Evolutionary conservation across 441 rosid species (phyloP).

Genomic region (Populus tomentosa): DNA sequence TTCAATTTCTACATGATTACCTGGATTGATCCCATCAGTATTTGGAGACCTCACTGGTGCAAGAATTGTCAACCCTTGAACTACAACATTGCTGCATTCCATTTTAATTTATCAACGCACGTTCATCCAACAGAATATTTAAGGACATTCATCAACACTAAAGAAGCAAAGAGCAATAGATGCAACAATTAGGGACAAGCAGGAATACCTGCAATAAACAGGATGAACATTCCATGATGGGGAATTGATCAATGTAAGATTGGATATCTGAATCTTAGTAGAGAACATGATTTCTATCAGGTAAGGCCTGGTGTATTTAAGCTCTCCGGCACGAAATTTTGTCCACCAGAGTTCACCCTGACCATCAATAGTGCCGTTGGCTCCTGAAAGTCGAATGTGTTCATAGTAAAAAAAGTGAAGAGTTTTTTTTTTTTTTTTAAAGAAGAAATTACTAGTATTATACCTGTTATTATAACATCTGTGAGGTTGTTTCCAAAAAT

Average conservation of each 20-base stretch:
- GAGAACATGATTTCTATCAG: constrained; percentile 78
- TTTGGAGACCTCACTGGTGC: constrained; percentile 73
- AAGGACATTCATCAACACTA: background rate
- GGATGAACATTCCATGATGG: constrained; percentile 94
- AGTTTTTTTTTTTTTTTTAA: background rate
- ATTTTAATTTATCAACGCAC: constrained; percentile 3
- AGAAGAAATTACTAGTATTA: background rate
- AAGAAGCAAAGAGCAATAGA: background rate
- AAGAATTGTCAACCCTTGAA: constrained; percentile 57
- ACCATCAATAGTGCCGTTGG: constrained; percentile 76
- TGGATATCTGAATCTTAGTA: constrained; percentile 51
- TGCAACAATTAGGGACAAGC: background rate
- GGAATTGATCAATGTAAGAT: constrained; percentile 61
- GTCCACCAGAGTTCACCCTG: constrained; percentile 80
- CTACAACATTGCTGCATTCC: constrained; percentile 41
- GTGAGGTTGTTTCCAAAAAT: constrained; percentile 70
- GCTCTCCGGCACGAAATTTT: constrained; percentile 40
- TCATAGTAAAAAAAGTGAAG: background rate
- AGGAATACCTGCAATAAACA: constrained; percentile 46
- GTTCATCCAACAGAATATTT: background rate
- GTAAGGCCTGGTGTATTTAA: constrained; percentile 66
- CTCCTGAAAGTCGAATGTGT: constrained; percentile 40
- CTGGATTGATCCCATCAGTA: constrained; percentile 93
- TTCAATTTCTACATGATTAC: constrained; percentile 27
- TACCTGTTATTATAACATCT: constrained; percentile 71